These are phyloP conservation scores for Tylopilus sp. DNA, from an alignment of 768 basidiomycete genomes.

Conservation along the genomic window DNA sequence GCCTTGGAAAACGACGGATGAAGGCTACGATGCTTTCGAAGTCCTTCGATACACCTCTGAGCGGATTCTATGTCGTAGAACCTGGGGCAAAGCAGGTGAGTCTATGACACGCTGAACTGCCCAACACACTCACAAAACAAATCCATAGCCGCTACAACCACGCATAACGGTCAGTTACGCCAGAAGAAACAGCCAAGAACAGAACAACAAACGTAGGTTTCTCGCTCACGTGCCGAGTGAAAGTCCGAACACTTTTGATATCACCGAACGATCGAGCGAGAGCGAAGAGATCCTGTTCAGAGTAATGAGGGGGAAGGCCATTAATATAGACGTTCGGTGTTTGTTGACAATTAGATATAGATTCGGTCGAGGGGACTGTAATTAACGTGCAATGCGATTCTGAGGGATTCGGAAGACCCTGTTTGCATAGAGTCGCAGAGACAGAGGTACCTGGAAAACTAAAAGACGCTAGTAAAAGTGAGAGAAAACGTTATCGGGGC, in stretches of 20 bases:
- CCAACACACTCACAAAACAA: constrained; percentile 59
- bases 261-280: constrained; percentile 70
- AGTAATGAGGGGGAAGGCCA: constrained; percentile 78
- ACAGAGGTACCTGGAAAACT: constrained; percentile 16
- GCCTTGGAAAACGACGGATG: constrained; percentile 90
- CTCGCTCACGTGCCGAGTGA: constrained; percentile 79
- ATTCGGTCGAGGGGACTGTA: constrained; percentile 15
- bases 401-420: constrained; percentile 6
- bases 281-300: constrained; percentile 73
- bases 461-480: constrained; percentile 24
- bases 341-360: constrained; percentile 13
- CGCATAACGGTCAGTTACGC: background rate
- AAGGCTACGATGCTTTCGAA: constrained; percentile 70
- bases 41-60: constrained; percentile 66
- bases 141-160: constrained; percentile 64
- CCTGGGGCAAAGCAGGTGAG: constrained; percentile 34
- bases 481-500: constrained; percentile 4
- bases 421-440: constrained; percentile 12
- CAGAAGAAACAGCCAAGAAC: constrained; percentile 1
- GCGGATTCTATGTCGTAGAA: constrained; percentile 67
- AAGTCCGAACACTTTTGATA: constrained; percentile 76
- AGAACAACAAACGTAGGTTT: constrained; percentile 45
- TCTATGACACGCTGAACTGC: background rate
- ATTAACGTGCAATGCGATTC: constrained; percentile 13
- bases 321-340: constrained; percentile 89